Evolutionary conservation across 139 green algal genomes (phyloP).

Genomic region (Micromonas commoda): DNA sequence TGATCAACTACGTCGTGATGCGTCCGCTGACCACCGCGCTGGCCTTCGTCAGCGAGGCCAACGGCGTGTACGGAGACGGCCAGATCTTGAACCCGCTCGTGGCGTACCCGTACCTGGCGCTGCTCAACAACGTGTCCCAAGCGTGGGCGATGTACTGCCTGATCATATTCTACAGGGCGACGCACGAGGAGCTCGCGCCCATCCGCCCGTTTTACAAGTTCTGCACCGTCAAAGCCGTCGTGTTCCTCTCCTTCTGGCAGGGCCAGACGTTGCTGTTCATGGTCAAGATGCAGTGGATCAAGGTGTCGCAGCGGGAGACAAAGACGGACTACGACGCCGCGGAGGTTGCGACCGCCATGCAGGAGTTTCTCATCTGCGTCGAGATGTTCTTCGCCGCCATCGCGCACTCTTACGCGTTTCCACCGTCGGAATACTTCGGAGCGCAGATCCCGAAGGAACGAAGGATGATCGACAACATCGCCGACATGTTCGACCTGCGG

Average conservation of each 20-base stretch:
- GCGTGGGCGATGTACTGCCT: constrained; percentile 92
- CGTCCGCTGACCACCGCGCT: constrained; percentile 64
- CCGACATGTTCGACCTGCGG: constrained; percentile 74
- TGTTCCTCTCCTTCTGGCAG: constrained; percentile 96
- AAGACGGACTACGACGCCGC: constrained; percentile 44
- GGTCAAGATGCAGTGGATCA: constrained; percentile 29
- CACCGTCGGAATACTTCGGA: constrained; percentile 46
- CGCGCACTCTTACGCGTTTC: constrained; percentile 84
- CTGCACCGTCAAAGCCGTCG: constrained; percentile 84
- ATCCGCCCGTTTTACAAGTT: constrained; percentile 91
- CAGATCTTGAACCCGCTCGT: constrained; percentile 44
- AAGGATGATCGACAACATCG: constrained; percentile 65
- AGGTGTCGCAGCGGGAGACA: not conserved
- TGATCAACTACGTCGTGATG: constrained; percentile 90
- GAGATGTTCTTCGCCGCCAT: constrained; percentile 94
- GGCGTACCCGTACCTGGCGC: constrained; percentile 69
- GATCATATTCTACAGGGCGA: constrained; percentile 78
- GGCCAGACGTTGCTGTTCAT: constrained; percentile 47
- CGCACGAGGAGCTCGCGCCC: constrained; percentile 74
- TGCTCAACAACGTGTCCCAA: constrained; percentile 78
- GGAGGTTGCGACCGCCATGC: constrained; percentile 61
- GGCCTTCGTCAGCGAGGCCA: constrained; percentile 46
- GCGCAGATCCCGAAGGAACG: constrained; percentile 8
- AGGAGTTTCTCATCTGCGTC: constrained; percentile 90
- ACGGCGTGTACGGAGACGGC: constrained; percentile 63